Evolutionary conservation across 2,329 filamentous ascomycete species (phyloP).

Genomic region (Apiospora koreana): DNA sequence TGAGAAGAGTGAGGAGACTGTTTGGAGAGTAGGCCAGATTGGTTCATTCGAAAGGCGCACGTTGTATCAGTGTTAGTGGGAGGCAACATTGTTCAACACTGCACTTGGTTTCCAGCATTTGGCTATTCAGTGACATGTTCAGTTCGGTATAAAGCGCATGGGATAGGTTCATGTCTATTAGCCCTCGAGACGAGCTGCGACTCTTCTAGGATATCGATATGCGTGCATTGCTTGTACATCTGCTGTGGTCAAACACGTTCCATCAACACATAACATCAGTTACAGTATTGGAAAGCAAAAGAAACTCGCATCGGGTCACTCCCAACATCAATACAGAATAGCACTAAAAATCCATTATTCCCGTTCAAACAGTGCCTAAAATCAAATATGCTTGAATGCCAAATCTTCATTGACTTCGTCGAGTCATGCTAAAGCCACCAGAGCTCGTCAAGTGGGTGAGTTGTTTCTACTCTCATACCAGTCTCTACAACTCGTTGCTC

Average conservation of each 20-base stretch:
- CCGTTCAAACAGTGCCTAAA: background rate
- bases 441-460: background rate
- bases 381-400: background rate
- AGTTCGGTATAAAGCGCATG: background rate
- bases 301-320: background rate
- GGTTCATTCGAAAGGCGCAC: background rate
- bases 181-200: background rate
- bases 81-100: background rate
- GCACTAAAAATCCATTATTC: background rate
- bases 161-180: background rate
- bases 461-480: background rate
- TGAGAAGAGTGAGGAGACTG: constrained; percentile 75
- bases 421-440: constrained; percentile 10
- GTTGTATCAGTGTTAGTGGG: background rate
- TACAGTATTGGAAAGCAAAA: background rate
- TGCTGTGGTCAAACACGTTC: background rate
- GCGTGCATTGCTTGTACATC: background rate
- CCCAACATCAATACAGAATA: background rate
- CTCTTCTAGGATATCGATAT: background rate
- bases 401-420: constrained; percentile 13
- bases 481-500: constrained; percentile 42
- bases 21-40: constrained; percentile 62
- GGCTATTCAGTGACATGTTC: background rate
- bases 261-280: background rate
- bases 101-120: background rate